A percentile compares a stretch with the other conserved stretches of the same genome.
phyloP scores from a whole-genome alignment of 495 filamentous ascomycete species.

The Neurospora pannonica region DNA sequence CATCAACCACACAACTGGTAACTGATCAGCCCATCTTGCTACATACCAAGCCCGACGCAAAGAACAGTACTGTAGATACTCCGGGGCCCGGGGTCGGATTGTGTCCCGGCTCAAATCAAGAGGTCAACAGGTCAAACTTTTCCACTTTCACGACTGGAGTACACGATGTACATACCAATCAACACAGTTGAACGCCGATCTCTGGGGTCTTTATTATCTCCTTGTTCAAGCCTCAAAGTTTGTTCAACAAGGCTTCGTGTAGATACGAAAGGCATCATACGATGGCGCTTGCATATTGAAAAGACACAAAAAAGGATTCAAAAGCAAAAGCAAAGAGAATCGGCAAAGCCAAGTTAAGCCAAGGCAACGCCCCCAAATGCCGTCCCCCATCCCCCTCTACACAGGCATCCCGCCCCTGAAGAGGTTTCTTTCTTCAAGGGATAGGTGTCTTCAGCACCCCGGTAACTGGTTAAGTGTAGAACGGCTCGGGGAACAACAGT shows the following conservation, averaged over 20 bases:
- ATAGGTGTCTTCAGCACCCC: not conserved
- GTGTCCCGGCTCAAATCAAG: no score
- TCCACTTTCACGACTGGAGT: not conserved
- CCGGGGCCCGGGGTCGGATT: not conserved
- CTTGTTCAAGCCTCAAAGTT: not conserved
- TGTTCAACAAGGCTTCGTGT: not conserved
- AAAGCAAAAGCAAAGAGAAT: not conserved
- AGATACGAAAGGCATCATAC: not conserved
- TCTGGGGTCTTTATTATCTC: not conserved
- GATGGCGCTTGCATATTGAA: not conserved
- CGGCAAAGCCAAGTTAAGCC: not conserved
- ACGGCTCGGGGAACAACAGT: not conserved
- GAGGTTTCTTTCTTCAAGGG: not conserved
- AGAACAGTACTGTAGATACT: not conserved
- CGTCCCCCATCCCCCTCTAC: not conserved
- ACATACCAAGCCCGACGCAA: not conserved
- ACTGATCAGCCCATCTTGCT: not conserved
- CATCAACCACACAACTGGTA: not conserved
- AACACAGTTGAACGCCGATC: not conserved
- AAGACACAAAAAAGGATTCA: not conserved
- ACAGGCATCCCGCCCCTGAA: not conserved
- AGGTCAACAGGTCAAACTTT: not conserved
- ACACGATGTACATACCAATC: not conserved
- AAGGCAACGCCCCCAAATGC: not conserved
- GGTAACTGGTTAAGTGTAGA: no score